Percentiles rank a stretch among this genome's conserved stretches.
phyloP scores from a whole-genome alignment of 1,139 yeast genomes.

The Sugiyamaella sp. region DNA sequence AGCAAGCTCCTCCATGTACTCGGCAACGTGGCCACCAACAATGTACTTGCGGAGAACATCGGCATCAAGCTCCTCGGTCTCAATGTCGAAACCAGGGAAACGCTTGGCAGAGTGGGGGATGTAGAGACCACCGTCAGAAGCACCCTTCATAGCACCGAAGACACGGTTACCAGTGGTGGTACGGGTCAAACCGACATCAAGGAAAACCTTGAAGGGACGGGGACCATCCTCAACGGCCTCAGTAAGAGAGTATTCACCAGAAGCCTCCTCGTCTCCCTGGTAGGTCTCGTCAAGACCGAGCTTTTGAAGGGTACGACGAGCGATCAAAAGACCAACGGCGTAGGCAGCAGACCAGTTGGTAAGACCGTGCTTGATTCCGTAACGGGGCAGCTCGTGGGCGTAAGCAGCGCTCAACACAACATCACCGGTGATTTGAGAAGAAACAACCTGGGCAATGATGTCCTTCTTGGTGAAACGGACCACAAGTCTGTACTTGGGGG shows the following conservation, averaged over 20 bases:
- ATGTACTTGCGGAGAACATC: constrained; percentile 98
- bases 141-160: constrained; percentile 99
- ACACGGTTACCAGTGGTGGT: constrained; percentile 99
- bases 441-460: constrained; percentile 95
- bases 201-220: constrained; percentile 99
- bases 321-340: constrained; percentile 98
- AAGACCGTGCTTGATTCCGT: constrained; percentile 98
- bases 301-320: constrained; percentile 99
- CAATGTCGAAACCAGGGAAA: constrained; percentile 99
- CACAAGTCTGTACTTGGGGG: constrained; percentile 99
- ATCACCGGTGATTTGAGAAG: constrained; percentile 98
- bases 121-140: constrained; percentile 99
- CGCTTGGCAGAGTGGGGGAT: constrained; percentile 99
- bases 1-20: constrained; percentile 99
- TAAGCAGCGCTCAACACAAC: constrained; percentile 96
- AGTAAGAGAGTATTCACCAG: constrained; percentile 98
- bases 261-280: constrained; percentile 98
- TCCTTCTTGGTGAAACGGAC: constrained; percentile 99
- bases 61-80: constrained; percentile 96
- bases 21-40: constrained; percentile 99
- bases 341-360: constrained; percentile 99
- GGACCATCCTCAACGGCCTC: constrained; percentile 99
- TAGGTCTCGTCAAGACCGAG: constrained; percentile 98
- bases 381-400: constrained; percentile 97
- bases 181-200: constrained; percentile 99